Percentiles rank a stretch among this genome's conserved stretches.
Conservation (phyloP, 2,329 filamentous ascomycete species). For the Neofusicoccum umdonicola region DNA sequence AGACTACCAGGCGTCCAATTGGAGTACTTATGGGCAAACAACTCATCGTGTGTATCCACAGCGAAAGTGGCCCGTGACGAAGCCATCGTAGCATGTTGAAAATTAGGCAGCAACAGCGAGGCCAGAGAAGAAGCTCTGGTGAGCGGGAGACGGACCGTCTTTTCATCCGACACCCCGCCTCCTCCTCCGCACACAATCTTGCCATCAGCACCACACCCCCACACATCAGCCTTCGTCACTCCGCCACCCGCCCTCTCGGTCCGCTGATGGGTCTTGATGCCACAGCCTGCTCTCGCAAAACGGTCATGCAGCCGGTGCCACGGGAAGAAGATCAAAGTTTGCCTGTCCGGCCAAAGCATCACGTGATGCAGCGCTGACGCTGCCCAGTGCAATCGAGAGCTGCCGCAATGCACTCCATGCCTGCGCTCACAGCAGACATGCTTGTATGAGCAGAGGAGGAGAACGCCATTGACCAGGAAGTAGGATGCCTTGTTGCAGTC, state of each 20-base stretch:
- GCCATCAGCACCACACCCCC: no score
- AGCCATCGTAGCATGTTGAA: no score
- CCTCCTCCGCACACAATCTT: neutral
- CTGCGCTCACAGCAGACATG: neutral
- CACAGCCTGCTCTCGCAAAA: neutral
- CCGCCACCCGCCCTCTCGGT: no score
- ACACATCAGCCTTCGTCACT: no score
- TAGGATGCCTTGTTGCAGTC: neutral
- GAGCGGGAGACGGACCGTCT: neutral
- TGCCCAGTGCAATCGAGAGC: neutral
- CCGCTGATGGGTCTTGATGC: neutral
- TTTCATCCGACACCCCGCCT: neutral
- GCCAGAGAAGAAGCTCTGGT: no score
- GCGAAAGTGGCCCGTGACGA: no score
- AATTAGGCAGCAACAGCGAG: no score
- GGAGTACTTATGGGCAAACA: no score
- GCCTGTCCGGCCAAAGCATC: neutral
- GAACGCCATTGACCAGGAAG: constrained; percentile 8
- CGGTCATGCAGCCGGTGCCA: constrained; percentile 13
- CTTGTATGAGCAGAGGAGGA: neutral
- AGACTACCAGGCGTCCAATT: no score
- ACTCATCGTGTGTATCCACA: no score
- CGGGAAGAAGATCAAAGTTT: constrained; percentile 12
- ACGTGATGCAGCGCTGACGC: neutral
- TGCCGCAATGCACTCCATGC: constrained; percentile 1